Conservation (phyloP, 805 yeast species). For the Kodamaea hsintzibuensis region DNA sequence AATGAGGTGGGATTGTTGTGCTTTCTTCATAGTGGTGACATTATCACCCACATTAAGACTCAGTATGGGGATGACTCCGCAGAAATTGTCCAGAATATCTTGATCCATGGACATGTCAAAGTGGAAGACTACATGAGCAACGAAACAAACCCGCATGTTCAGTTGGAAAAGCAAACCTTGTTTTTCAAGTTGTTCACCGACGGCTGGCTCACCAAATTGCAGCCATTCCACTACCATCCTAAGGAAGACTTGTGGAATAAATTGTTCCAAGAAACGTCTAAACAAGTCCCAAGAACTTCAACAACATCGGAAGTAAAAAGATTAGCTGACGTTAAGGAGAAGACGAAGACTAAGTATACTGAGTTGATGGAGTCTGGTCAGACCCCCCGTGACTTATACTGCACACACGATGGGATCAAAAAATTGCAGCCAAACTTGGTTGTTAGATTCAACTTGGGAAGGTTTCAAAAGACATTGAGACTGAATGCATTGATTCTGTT, state of each 20-base stretch:
- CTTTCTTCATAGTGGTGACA: conserved; percentile 76
- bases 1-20: conserved; percentile 64
- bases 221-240: conserved; percentile 33
- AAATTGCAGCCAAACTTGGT: conserved; percentile 52
- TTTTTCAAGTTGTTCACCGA: conserved; percentile 31
- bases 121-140: conserved; percentile 45
- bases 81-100: conserved; percentile 65
- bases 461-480: conserved; percentile 69
- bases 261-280: conserved; percentile 36
- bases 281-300: conserved; percentile 35
- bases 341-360: conserved; percentile 41
- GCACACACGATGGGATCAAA: conserved; percentile 34
- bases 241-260: conserved; percentile 40
- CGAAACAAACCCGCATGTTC: conserved; percentile 21
- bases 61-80: conserved; percentile 48
- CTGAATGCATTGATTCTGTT: conserved; percentile 61
- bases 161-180: conserved; percentile 23
- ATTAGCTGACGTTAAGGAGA: conserved; percentile 60
- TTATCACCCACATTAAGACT: conserved; percentile 55
- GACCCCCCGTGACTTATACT: conserved; percentile 25
- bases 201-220: conserved; percentile 39
- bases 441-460: conserved; percentile 60
- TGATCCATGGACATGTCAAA: conserved; percentile 68
- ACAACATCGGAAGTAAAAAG: conserved; percentile 43
- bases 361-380: conserved; percentile 35